These are phyloP conservation scores for Calycina herbarum DNA, from an alignment of 2,329 filamentous ascomycete genomes.

Conservation along the genomic window DNA sequence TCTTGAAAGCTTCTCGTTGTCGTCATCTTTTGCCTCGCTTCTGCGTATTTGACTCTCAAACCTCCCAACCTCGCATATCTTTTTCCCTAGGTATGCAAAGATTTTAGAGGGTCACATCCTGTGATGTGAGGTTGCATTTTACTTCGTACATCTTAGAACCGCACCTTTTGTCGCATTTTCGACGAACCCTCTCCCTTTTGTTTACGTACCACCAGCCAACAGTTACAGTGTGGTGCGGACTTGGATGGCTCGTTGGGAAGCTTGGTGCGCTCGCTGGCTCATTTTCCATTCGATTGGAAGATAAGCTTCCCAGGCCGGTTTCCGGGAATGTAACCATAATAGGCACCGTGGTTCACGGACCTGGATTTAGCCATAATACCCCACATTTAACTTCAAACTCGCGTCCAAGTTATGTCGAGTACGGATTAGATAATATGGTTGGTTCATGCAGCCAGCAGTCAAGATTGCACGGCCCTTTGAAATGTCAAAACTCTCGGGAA, in stretches of 20 bases:
- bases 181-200: neutral
- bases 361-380: neutral
- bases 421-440: neutral
- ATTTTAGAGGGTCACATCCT: neutral
- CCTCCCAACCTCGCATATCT: neutral
- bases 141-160: neutral
- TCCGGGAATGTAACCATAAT: neutral
- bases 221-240: neutral
- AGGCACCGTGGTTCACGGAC: neutral
- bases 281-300: neutral
- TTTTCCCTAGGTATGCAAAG: neutral
- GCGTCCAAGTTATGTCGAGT: no score
- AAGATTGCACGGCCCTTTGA: neutral
- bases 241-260: neutral
- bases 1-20: neutral
- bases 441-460: neutral
- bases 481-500: neutral
- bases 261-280: neutral
- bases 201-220: neutral
- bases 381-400: slow-evolving; percentile 1
- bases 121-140: neutral
- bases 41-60: slow-evolving; percentile 1
- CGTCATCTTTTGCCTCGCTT: neutral
- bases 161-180: neutral
- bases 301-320: neutral